Evolutionary conservation across 1,284 basidiomycete species (phyloP).

Genomic region (Meripilus lineatus): DNA sequence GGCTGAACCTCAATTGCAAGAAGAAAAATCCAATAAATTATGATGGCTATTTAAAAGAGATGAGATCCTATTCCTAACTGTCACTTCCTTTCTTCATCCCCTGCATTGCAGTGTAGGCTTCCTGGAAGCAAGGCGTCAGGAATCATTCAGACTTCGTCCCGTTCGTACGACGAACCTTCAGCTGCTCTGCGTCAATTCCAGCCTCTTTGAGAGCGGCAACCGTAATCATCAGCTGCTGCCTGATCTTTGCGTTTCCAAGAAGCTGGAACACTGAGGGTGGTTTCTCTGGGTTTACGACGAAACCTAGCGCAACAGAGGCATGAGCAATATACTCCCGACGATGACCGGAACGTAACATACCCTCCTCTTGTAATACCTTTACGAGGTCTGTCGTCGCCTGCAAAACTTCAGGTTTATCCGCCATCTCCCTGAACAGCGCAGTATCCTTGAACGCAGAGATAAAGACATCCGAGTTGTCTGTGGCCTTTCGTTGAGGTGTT

Average conservation of each 20-base stretch:
- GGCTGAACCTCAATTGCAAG: no score
- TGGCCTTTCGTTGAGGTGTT: conserved; percentile 29
- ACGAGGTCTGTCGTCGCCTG: conserved; percentile 42
- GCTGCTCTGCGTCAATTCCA: conserved; percentile 38
- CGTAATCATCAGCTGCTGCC: conserved; percentile 38
- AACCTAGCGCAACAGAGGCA: conserved; percentile 27
- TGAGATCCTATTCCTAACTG: no score
- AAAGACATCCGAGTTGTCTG: conserved; percentile 31
- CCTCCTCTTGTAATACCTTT: conserved; percentile 43
- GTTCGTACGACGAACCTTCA: conserved; percentile 20
- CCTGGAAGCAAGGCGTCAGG: conserved; percentile 1
- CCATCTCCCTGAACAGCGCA: conserved; percentile 43
- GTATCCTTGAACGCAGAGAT: conserved; percentile 39
- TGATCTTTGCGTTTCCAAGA: conserved; percentile 45
- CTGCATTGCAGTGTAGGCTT: conserved; percentile 7
- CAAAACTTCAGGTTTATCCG: conserved; percentile 44
- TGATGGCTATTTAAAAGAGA: no score
- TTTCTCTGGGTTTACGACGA: conserved; percentile 38
- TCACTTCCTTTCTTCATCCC: conserved; percentile 8
- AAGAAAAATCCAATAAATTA: no score
- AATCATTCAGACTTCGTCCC: conserved; percentile 23
- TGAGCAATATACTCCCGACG: not conserved
- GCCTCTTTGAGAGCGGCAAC: conserved; percentile 48
- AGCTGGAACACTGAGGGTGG: conserved; percentile 47
- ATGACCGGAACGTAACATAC: conserved; percentile 27